A percentile compares a stretch with the other conserved stretches of the same genome.
phyloP scores from a whole-genome alignment of 192 early-diverging fungal species.

The Entrophospora sp. region DNA sequence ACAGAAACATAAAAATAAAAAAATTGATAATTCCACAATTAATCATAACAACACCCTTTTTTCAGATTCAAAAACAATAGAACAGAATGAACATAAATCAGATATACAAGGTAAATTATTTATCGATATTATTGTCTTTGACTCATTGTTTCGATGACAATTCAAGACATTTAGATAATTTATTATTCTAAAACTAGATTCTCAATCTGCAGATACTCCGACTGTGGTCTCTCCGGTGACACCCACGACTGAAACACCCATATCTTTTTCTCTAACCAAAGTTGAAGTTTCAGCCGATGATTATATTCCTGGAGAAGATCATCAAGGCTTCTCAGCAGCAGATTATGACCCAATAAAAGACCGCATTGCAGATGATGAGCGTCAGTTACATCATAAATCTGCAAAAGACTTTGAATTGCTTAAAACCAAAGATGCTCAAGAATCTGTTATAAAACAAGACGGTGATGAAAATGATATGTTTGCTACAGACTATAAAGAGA shows the following conservation, averaged over 20 bases:
- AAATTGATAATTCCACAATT: slow-evolving; percentile 22
- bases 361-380: slow-evolving; percentile 56
- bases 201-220: slow-evolving; percentile 18
- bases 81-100: slow-evolving; percentile 2
- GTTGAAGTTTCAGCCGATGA: slow-evolving; percentile 22
- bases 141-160: neutral
- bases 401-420: slow-evolving; percentile 38
- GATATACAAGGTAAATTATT: neutral
- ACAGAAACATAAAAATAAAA: slow-evolving; percentile 51
- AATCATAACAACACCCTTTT: neutral
- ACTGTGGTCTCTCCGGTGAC: slow-evolving; percentile 13
- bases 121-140: neutral
- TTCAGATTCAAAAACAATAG: slow-evolving; percentile 21
- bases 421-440: slow-evolving; percentile 38
- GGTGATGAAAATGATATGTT: slow-evolving; percentile 50
- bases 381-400: slow-evolving; percentile 40
- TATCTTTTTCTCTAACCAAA: slow-evolving; percentile 25
- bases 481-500: slow-evolving; percentile 57
- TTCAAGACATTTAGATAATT: slow-evolving; percentile 10
- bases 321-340: slow-evolving; percentile 44
- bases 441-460: slow-evolving; percentile 27
- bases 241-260: slow-evolving; percentile 17
- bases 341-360: slow-evolving; percentile 80
- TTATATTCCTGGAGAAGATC: slow-evolving; percentile 21
- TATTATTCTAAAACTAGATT: slow-evolving; percentile 29